Conservation (phyloP, 805 yeast genomes). For the Hanseniaspora jakobsenii region DNA sequence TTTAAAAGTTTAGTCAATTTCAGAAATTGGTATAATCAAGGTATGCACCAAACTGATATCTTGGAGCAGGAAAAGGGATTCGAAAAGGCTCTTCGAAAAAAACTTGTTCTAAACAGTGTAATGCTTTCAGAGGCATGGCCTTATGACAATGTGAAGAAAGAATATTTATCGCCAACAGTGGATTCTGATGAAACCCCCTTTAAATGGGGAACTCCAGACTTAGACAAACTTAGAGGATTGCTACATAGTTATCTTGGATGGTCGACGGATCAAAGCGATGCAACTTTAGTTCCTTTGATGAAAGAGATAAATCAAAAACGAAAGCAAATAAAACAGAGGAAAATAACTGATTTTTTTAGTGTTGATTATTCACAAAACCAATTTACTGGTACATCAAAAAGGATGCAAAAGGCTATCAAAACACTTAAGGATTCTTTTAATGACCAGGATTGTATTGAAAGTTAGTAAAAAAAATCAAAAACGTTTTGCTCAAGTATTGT, state of each 20-base stretch:
- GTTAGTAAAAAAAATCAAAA: too few species aligned
- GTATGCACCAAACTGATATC: conserved; percentile 33
- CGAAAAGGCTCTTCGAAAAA: conserved; percentile 44
- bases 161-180: conserved; percentile 71
- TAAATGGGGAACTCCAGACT: conserved; percentile 81
- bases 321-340: conserved; percentile 44
- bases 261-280: conserved; percentile 64
- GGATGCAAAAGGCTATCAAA: conserved; percentile 38
- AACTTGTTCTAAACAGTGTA: conserved; percentile 42
- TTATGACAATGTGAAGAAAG: conserved; percentile 51
- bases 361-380: conserved; percentile 5
- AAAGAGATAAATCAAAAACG: conserved; percentile 59
- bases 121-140: conserved; percentile 54
- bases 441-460: conserved; percentile 25
- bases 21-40: conserved; percentile 33
- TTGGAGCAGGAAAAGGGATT: conserved; percentile 37
- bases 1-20: conserved; percentile 40
- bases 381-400: conserved; percentile 36
- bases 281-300: conserved; percentile 73
- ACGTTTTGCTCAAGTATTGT: too few species aligned
- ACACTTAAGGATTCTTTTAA: conserved; percentile 22
- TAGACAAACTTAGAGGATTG: conserved; percentile 63
- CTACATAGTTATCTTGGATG: conserved; percentile 67
- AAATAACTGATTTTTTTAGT: conserved; percentile 58
- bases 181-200: conserved; percentile 69